phyloP scores from a whole-genome alignment of 179 eudicot genomes.

The Pouteria campechiana region DNA sequence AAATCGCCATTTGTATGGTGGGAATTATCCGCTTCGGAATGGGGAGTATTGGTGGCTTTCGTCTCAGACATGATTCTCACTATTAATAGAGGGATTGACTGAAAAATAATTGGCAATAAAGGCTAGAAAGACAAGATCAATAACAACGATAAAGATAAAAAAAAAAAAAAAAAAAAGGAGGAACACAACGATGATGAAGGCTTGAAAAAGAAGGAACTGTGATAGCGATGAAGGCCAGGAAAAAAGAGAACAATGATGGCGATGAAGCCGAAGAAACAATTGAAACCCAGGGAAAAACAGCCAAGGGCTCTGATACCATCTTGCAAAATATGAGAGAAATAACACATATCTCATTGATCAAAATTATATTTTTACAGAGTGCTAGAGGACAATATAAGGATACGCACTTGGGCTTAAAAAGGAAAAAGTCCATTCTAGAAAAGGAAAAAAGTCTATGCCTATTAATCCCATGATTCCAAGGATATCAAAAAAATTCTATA shows the following conservation, averaged over 20 bases:
- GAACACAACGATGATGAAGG: neutral
- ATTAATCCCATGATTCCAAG: neutral
- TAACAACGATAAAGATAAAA: neutral
- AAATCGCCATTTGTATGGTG: too few relatives aligned
- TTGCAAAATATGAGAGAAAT: neutral
- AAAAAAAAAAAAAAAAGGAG: too few relatives aligned
- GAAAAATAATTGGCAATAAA: neutral
- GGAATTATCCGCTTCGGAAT: too few relatives aligned
- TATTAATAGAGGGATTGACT: neutral
- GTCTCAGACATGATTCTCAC: too few relatives aligned
- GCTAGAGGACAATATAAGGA: neutral
- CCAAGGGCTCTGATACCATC: neutral
- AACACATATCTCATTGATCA: neutral
- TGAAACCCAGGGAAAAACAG: too few relatives aligned
- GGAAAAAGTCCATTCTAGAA: too few relatives aligned
- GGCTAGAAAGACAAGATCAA: neutral
- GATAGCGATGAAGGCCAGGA: too few relatives aligned
- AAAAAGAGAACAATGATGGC: too few relatives aligned
- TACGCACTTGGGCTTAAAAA: neutral
- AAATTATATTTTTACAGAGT: neutral
- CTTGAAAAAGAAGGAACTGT: too few relatives aligned
- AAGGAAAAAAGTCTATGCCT: neutral
- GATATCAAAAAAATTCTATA: neutral
- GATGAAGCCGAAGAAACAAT: too few relatives aligned
- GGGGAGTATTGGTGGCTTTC: too few relatives aligned